Percentiles rank a stretch among this genome's conserved stretches.
phyloP scores from a whole-genome alignment of 495 filamentous ascomycete genomes.

The Haplographium delicatum region DNA sequence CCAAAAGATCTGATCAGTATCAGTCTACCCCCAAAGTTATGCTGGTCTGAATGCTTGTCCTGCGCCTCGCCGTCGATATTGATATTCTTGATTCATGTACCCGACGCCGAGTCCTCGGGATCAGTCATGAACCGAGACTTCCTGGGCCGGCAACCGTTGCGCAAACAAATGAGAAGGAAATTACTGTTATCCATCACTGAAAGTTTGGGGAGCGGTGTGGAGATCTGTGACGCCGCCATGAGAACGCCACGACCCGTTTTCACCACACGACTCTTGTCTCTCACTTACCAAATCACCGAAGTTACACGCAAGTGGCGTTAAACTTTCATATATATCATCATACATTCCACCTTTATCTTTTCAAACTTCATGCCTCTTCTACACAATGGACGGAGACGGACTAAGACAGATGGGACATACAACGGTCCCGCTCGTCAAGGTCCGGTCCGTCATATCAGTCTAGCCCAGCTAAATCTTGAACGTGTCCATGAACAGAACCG shows the following conservation, averaged over 20 bases:
- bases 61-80: conserved; percentile 1
- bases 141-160: conserved; percentile 7
- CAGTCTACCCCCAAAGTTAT: background rate
- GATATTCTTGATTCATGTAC: conserved; percentile 16
- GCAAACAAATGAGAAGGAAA: conserved; percentile 18
- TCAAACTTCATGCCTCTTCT: conserved; percentile 19
- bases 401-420: conserved; percentile 19
- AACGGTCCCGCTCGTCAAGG: conserved; percentile 28
- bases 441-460: conserved; percentile 32
- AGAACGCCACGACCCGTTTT: background rate
- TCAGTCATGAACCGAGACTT: conserved; percentile 17
- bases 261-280: background rate
- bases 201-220: conserved; percentile 11
- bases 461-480: conserved; percentile 48
- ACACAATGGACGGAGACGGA: conserved; percentile 21
- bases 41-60: background rate
- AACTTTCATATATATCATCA: background rate
- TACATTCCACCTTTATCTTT: background rate
- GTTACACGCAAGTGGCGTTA: conserved; percentile 19
- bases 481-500: conserved; percentile 53
- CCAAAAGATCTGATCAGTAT: conserved; percentile 16
- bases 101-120: conserved; percentile 19
- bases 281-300: background rate
- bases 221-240: background rate
- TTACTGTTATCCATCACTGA: conserved; percentile 4